A percentile compares a stretch with the other conserved stretches of the same genome.
Conservation (phyloP, 768 basidiomycete species). For the Glaciozyma martinii region DNA sequence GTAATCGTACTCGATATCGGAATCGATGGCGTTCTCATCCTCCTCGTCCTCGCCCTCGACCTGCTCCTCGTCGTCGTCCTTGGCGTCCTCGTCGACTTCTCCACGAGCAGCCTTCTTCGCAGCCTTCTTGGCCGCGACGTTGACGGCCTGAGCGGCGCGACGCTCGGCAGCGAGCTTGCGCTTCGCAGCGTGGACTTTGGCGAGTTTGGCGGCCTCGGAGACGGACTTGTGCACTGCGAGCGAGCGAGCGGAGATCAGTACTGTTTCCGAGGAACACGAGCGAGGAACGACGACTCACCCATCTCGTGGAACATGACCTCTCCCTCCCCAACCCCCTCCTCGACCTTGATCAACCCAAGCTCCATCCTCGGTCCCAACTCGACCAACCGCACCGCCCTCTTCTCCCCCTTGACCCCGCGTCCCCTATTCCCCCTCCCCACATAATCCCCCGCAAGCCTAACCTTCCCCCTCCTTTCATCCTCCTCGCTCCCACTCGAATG, state of each 20-base stretch:
- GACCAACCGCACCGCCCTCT: constrained; percentile 80
- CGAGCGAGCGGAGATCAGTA: neutral
- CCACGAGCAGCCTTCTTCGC: constrained; percentile 33
- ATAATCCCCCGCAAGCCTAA: constrained; percentile 83
- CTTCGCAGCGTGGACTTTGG: constrained; percentile 58
- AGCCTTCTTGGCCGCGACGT: constrained; percentile 74
- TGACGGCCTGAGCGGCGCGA: constrained; percentile 79
- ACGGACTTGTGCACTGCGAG: constrained; percentile 65
- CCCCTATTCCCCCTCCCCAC: constrained; percentile 82
- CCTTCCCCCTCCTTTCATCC: constrained; percentile 50
- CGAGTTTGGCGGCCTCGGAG: constrained; percentile 42
- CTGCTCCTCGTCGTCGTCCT: constrained; percentile 38
- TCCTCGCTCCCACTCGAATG: constrained; percentile 62
- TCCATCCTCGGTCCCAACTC: constrained; percentile 97
- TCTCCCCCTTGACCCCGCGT: constrained; percentile 55
- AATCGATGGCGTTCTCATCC: constrained; percentile 34
- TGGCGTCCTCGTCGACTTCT: constrained; percentile 34
- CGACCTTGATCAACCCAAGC: constrained; percentile 80
- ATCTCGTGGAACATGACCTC: constrained; percentile 90
- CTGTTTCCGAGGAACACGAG: neutral
- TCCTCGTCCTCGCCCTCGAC: constrained; percentile 35
- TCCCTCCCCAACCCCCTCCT: constrained; percentile 87
- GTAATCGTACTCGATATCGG: constrained; percentile 37
- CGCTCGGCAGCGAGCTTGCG: constrained; percentile 69
- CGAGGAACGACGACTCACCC: constrained; percentile 48